Conservation (phyloP, 345 rosid genomes). For the Brassica nigra region DNA sequence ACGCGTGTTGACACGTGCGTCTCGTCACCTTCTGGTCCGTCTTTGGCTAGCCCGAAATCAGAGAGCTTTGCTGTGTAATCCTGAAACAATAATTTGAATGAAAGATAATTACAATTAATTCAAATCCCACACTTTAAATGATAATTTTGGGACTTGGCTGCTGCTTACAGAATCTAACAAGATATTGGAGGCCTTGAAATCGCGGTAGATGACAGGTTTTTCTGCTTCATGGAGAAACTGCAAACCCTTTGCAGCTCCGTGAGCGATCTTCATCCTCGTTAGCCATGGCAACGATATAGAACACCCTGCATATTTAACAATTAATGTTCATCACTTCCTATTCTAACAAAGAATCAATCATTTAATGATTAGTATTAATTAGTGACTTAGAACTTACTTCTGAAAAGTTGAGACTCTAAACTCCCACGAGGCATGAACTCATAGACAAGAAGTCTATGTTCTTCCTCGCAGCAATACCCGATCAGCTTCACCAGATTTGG, state of each 20-base stretch:
- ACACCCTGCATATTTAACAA: conserved; percentile 48
- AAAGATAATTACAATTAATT: neutral
- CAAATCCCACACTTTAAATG: neutral
- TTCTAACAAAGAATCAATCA: neutral
- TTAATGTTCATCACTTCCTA: neutral
- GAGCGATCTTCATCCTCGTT: conserved; percentile 79
- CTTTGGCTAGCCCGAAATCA: conserved; percentile 87
- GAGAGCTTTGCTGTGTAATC: conserved; percentile 81
- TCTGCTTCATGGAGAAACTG: conserved; percentile 82
- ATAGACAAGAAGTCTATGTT: conserved; percentile 73
- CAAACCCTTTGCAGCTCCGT: conserved; percentile 84
- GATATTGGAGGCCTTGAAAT: conserved; percentile 86
- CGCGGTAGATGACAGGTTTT: conserved; percentile 80
- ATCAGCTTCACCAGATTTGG: conserved; percentile 83
- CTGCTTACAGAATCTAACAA: conserved; percentile 71
- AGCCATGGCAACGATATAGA: conserved; percentile 73
- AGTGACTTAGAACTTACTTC: conserved; percentile 52
- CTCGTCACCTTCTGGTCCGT: conserved; percentile 88
- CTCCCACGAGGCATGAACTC: conserved; percentile 96
- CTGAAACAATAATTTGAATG: conserved; percentile 39
- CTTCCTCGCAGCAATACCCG: conserved; percentile 81
- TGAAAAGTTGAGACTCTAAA: conserved; percentile 82
- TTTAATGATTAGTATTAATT: neutral
- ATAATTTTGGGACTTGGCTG: neutral
- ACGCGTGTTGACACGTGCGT: conserved; percentile 90